phyloP scores from a whole-genome alignment of 164 flowering plant species.

The Chloranthus sessilifolius region DNA sequence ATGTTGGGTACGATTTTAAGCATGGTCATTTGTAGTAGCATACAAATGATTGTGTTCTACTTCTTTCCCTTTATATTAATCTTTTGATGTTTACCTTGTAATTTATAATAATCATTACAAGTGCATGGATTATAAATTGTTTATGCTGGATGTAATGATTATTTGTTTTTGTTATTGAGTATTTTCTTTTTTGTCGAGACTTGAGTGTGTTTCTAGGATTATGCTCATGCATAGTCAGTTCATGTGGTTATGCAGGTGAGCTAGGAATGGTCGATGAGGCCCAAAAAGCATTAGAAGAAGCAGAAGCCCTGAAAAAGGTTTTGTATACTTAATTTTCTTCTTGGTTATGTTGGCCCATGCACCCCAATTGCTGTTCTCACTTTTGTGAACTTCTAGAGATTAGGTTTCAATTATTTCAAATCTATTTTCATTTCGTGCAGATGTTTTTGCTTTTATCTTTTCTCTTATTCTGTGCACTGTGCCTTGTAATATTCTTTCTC shows the following conservation, averaged over 20 bases:
- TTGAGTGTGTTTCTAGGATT: no score
- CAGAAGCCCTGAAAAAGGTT: constrained; percentile 97
- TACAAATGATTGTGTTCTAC: no score
- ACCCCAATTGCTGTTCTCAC: background rate
- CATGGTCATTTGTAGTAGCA: no score
- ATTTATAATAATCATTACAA: background rate
- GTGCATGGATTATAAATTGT: no score
- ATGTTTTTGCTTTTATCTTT: no score
- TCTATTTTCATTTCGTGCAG: no score
- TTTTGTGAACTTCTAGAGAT: background rate
- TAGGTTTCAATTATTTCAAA: no score
- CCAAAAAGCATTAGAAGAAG: constrained; percentile 91
- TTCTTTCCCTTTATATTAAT: background rate
- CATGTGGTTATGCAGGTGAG: constrained; percentile 88
- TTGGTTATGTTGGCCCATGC: background rate
- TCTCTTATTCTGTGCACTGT: no score
- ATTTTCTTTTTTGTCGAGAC: background rate
- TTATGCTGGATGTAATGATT: background rate
- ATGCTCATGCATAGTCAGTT: no score
- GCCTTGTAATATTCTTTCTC: no score
- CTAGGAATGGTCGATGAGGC: constrained; percentile 99
- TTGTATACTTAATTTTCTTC: background rate
- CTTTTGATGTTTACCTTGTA: no score
- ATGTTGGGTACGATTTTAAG: no score
- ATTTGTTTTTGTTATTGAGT: background rate